Evolutionary conservation across 805 yeast species (phyloP).

Genomic region (Nakazawaea molendinolei): DNA sequence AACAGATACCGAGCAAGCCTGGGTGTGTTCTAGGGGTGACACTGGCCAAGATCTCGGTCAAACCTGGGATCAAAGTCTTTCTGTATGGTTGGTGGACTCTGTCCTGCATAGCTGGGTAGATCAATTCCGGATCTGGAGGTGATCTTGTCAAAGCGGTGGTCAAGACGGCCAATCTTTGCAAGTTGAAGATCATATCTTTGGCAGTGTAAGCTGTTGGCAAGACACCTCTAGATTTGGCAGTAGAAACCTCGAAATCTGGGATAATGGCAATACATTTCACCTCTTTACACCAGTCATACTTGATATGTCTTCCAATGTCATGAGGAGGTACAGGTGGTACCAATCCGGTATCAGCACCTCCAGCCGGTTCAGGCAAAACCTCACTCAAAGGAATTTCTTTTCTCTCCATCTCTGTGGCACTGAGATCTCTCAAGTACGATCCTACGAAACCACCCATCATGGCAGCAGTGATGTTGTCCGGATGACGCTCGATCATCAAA

Average conservation of each 20-base stretch:
- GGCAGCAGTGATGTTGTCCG: conserved; percentile 97
- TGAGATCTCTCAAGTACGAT: conserved; percentile 78
- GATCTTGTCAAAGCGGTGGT: conserved; percentile 87
- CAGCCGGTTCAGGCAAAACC: conserved; percentile 73
- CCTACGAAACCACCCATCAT: conserved; percentile 99
- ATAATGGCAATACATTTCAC: conserved; percentile 87
- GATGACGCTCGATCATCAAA: conserved; percentile 96
- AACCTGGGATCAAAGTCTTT: conserved; percentile 84
- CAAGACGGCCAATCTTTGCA: conserved; percentile 87
- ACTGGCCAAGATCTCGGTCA: conserved; percentile 68
- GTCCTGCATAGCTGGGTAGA: conserved; percentile 95
- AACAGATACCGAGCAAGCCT: conserved; percentile 88
- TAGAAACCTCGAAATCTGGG: conserved; percentile 91
- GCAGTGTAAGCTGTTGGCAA: conserved; percentile 75
- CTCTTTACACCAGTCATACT: conserved; percentile 74
- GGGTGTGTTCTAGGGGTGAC: conserved; percentile 78
- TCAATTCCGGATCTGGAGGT: conserved; percentile 75
- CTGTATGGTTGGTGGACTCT: conserved; percentile 97
- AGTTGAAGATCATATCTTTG: conserved; percentile 81
- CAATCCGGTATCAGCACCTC: conserved; percentile 61
- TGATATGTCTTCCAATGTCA: conserved; percentile 82
- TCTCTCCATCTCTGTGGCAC: conserved; percentile 61
- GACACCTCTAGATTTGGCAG: conserved; percentile 87
- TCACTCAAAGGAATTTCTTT: conserved; percentile 81
- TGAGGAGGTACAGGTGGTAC: conserved; percentile 79